phyloP scores from a whole-genome alignment of 495 filamentous ascomycete genomes.

The Xylaria nigripes region DNA sequence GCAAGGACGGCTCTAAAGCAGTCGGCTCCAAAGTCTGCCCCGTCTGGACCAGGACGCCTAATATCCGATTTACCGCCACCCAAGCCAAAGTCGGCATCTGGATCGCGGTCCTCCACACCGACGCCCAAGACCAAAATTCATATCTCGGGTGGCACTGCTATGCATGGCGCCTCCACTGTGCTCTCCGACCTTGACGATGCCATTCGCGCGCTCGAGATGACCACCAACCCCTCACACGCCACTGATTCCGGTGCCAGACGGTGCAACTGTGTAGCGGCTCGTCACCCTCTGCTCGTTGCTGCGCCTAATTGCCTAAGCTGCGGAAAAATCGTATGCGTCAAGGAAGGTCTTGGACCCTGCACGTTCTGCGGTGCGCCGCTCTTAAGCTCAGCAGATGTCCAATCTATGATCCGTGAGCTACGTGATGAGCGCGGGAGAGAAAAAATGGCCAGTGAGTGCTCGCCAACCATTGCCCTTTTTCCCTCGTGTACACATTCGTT shows the following conservation, averaged over 20 bases:
- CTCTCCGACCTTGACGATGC: conserved; percentile 82
- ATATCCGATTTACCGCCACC: conserved; percentile 68
- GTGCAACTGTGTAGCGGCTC: conserved; percentile 77
- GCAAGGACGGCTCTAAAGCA: conserved; percentile 18
- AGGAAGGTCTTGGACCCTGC: conserved; percentile 89
- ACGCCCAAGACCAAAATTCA: conserved; percentile 51
- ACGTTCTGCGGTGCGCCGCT: conserved; percentile 79
- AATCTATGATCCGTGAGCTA: conserved; percentile 80
- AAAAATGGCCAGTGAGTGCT: conserved; percentile 50
- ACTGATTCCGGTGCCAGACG: conserved; percentile 45
- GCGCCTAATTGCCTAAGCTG: conserved; percentile 90
- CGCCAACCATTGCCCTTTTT: background rate
- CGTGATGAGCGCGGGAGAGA: conserved; percentile 78
- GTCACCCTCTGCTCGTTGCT: conserved; percentile 76
- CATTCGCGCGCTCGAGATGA: conserved; percentile 81
- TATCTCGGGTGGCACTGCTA: conserved; percentile 62
- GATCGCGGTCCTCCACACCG: conserved; percentile 47
- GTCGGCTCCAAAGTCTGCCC: conserved; percentile 47
- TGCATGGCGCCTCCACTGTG: conserved; percentile 67
- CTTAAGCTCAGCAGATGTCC: conserved; percentile 61
- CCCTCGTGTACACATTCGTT: no score
- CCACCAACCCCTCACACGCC: conserved; percentile 69
- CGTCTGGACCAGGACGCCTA: conserved; percentile 64
- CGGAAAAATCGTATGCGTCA: conserved; percentile 93
- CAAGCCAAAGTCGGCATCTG: conserved; percentile 50